These are phyloP conservation scores for Melaleuca alternifolia DNA, from an alignment of 345 rosid genomes.

Conservation along the genomic window DNA sequence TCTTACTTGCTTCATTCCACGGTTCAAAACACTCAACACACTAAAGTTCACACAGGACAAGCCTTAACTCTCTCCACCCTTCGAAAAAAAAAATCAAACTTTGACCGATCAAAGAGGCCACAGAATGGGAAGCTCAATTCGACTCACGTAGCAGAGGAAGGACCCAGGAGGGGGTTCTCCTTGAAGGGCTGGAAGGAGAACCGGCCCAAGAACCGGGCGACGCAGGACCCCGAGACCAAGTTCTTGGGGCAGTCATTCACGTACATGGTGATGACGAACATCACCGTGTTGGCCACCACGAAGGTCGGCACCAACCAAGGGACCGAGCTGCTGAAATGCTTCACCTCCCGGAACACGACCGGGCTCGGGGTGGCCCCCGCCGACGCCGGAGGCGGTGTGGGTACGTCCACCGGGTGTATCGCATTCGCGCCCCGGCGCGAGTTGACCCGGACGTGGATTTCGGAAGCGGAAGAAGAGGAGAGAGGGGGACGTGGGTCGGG, in stretches of 20 bases:
- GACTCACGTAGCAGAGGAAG: constrained; percentile 67
- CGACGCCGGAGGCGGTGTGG: constrained; percentile 7
- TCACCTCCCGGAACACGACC: constrained; percentile 29
- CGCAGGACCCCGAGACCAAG: constrained; percentile 48
- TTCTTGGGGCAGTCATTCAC: constrained; percentile 80
- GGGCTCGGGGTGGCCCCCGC: constrained; percentile 7
- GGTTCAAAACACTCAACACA: neutral
- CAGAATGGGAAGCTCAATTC: neutral
- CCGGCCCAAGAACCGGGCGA: constrained; percentile 68
- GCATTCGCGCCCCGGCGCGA: neutral
- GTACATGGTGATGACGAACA: constrained; percentile 82
- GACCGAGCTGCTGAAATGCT: constrained; percentile 59
- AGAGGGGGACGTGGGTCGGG: neutral
- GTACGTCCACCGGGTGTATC: constrained; percentile 37
- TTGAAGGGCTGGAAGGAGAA: constrained; percentile 81
- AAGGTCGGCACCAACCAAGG: constrained; percentile 76
- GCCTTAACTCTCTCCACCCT: neutral
- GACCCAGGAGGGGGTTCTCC: constrained; percentile 96
- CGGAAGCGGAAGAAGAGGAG: neutral
- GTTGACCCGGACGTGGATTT: constrained; percentile 20
- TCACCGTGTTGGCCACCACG: constrained; percentile 51
- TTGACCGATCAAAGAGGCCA: neutral
- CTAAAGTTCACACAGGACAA: neutral
- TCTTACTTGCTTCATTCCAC: neutral
- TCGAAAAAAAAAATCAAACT: neutral